Conservation (phyloP, 805 yeast species). For the Kodamaea neixiangensis region DNA sequence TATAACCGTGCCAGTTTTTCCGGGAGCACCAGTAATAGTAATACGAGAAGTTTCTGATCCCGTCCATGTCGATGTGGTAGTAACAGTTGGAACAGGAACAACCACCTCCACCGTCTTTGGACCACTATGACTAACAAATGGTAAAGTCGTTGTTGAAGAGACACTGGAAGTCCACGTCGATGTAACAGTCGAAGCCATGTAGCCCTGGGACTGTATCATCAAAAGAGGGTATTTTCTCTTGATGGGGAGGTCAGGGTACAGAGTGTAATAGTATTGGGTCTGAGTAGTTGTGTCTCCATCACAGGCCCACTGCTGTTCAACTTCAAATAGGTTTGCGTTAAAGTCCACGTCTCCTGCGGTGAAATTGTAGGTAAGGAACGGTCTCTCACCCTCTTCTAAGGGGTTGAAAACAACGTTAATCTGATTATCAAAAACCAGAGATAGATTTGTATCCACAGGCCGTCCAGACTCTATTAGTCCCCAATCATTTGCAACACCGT, state of each 20-base stretch:
- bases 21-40: slow-evolving; percentile 9
- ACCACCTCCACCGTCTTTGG: not conserved
- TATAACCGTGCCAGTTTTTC: slow-evolving; percentile 14
- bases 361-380: not conserved
- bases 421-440: too few species aligned
- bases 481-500: not conserved
- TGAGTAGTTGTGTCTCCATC: not conserved
- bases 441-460: too few species aligned
- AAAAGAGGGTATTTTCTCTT: not conserved
- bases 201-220: not conserved
- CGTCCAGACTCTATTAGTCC: not conserved
- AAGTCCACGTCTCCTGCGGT: not conserved
- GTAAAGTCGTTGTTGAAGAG: not conserved
- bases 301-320: too few species aligned
- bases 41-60: slow-evolving; percentile 14
- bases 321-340: too few species aligned
- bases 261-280: too few species aligned
- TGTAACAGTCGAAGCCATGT: not conserved
- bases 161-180: not conserved
- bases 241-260: not conserved
- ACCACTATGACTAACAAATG: not conserved
- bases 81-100: slow-evolving; percentile 15
- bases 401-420: not conserved
- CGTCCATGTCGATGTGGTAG: slow-evolving; percentile 13
- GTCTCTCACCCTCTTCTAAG: not conserved